phyloP scores from a whole-genome alignment of 306 rosid genomes.

The Glycyrrhiza uralensis region DNA sequence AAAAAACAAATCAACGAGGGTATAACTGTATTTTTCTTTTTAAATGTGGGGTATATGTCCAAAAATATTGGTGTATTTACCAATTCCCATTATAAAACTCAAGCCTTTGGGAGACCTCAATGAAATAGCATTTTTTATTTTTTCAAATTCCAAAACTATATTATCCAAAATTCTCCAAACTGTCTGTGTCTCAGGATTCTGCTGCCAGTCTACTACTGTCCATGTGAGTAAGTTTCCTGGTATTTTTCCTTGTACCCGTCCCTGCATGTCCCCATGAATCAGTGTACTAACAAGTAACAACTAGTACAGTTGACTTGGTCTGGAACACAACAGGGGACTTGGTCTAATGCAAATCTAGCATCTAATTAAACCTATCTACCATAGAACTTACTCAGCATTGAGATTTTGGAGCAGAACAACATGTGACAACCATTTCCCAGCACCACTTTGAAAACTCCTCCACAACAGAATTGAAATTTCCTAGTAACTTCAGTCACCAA shows the following conservation, averaged over 20 bases:
- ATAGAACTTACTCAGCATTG: not conserved
- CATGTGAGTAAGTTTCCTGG: not conserved
- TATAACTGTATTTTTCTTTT: too few relatives aligned
- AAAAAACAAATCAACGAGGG: too few relatives aligned
- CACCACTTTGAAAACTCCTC: not conserved
- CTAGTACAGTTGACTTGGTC: too few relatives aligned
- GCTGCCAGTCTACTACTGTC: not conserved
- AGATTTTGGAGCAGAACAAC: not conserved
- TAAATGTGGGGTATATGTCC: too few relatives aligned
- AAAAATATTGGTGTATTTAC: too few relatives aligned
- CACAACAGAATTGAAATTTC: constrained; percentile 3
- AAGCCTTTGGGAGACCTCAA: not conserved
- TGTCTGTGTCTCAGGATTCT: not conserved
- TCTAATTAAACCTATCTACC: not conserved
- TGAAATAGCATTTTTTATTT: not conserved
- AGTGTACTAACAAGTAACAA: too few relatives aligned
- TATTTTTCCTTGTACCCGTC: not conserved
- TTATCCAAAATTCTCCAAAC: not conserved
- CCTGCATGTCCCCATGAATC: too few relatives aligned
- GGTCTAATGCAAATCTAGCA: not conserved
- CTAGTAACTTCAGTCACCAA: constrained; percentile 4
- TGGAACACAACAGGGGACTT: not conserved
- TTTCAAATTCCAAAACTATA: too few relatives aligned
- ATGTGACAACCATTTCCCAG: not conserved
- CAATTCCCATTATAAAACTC: not conserved